Conservation (phyloP, 345 rosid species). For the rapeseed (Brassica napus) region DNA sequence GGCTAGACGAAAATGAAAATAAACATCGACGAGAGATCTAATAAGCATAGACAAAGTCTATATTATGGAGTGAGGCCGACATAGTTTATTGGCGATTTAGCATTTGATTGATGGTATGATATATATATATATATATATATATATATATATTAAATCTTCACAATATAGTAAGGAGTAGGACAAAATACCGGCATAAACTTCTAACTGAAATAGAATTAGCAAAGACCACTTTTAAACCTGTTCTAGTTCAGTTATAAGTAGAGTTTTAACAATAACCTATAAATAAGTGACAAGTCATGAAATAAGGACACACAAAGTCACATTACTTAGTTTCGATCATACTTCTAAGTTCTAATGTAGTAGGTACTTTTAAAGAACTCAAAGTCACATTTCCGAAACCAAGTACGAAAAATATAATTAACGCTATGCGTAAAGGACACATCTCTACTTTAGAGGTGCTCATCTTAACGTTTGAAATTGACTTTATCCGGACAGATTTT, state of each 20-base stretch:
- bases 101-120: background rate
- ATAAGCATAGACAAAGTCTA: no score
- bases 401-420: slow-evolving; percentile 24
- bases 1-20: background rate
- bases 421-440: slow-evolving; percentile 20
- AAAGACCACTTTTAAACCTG: background rate
- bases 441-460: slow-evolving; percentile 11
- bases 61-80: background rate
- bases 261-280: background rate
- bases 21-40: background rate
- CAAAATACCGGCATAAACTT: background rate
- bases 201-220: background rate
- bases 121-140: no score
- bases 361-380: background rate
- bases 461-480: slow-evolving; percentile 29
- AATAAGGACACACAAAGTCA: background rate
- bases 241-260: background rate
- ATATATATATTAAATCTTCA: no score
- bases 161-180: background rate
- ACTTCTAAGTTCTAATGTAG: background rate
- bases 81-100: background rate
- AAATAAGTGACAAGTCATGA: background rate
- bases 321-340: background rate
- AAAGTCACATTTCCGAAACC: background rate
- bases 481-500: background rate